Percentiles rank a stretch among this genome's conserved stretches.
These are phyloP conservation scores for Wickerhamiella galacta DNA, from an alignment of 805 yeast genomes.

Conservation along the genomic window DNA sequence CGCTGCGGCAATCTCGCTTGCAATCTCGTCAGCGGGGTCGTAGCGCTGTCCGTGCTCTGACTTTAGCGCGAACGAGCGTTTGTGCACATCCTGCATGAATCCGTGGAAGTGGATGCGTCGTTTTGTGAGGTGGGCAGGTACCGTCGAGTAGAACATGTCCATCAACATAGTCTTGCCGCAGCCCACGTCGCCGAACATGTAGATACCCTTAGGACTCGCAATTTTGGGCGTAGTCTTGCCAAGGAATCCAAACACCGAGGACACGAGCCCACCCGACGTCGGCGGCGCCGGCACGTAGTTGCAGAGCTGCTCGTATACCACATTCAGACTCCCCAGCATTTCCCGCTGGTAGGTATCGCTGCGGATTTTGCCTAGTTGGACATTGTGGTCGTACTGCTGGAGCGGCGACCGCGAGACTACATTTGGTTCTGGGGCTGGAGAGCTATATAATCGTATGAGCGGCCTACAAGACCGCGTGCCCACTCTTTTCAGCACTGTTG, in stretches of 20 bases:
- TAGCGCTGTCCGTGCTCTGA: conserved; percentile 48
- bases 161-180: conserved; percentile 97
- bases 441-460: no score
- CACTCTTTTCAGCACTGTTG: no score
- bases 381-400: conserved; percentile 22
- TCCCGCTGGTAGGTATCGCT: conserved; percentile 72
- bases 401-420: conserved; percentile 18
- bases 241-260: not conserved
- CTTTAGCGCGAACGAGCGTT: conserved; percentile 63
- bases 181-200: conserved; percentile 93
- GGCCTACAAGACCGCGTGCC: no score
- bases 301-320: conserved; percentile 37
- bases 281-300: conserved; percentile 35
- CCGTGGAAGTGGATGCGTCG: conserved; percentile 86
- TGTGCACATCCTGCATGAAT: conserved; percentile 89
- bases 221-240: not conserved
- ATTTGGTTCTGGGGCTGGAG: no score
- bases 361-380: conserved; percentile 20
- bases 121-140: conserved; percentile 64
- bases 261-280: conserved; percentile 75
- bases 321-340: conserved; percentile 44
- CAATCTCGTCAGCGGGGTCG: conserved; percentile 71
- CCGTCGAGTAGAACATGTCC: conserved; percentile 81
- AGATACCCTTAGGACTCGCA: conserved; percentile 56
- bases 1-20: conserved; percentile 62